These are phyloP conservation scores for Cinnamomum chago DNA, from an alignment of 164 flowering plant species.

Conservation along the genomic window DNA sequence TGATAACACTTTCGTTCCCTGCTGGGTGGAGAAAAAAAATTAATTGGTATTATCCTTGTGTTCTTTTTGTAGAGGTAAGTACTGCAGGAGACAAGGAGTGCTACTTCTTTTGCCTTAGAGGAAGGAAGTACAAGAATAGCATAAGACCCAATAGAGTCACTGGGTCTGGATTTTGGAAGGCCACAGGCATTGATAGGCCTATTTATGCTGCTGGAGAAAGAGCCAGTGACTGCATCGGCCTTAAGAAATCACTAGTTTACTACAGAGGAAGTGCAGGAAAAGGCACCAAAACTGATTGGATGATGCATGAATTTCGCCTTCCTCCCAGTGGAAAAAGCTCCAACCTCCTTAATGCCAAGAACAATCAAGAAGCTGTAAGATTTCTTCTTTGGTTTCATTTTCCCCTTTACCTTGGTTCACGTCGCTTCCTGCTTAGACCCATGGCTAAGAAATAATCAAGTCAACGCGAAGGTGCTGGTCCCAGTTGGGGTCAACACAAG, in stretches of 20 bases:
- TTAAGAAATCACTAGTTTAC: slow-evolving; percentile 86
- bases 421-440: not conserved
- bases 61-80: slow-evolving; percentile 29
- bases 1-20: not conserved
- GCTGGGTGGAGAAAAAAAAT: not conserved
- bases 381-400: slow-evolving; percentile 8
- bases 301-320: slow-evolving; percentile 98
- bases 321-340: slow-evolving; percentile 27
- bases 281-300: slow-evolving; percentile 97
- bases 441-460: too few relatives aligned
- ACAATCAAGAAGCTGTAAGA: slow-evolving; percentile 16
- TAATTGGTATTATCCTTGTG: not conserved
- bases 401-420: not conserved
- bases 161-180: slow-evolving; percentile 96
- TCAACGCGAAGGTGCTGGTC: too few relatives aligned
- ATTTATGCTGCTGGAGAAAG: slow-evolving; percentile 41
- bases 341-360: slow-evolving; percentile 16
- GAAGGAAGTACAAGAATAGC: slow-evolving; percentile 88
- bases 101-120: slow-evolving; percentile 89
- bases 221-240: slow-evolving; percentile 48
- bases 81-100: slow-evolving; percentile 56
- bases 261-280: slow-evolving; percentile 91
- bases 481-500: too few relatives aligned
- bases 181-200: slow-evolving; percentile 87
- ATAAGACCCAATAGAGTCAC: slow-evolving; percentile 91